Percentiles rank a stretch among this genome's conserved stretches.
Conservation (phyloP, 179 eudicot genomes). For the Nepenthes alata region DNA sequence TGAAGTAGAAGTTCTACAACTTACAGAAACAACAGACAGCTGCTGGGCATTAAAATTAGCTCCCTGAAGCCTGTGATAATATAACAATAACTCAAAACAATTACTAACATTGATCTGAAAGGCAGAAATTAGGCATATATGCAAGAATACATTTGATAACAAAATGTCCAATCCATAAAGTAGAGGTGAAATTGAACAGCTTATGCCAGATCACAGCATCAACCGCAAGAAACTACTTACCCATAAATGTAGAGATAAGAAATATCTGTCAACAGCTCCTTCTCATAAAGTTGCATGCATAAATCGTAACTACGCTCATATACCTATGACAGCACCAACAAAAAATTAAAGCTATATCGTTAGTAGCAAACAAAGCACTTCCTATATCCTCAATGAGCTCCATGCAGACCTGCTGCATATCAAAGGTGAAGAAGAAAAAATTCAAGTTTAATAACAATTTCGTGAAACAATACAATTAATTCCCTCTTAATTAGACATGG, state of each 20-base stretch:
- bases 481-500: no score
- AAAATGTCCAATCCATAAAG: background rate
- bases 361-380: background rate
- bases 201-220: background rate
- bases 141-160: background rate
- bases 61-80: constrained; percentile 53
- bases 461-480: no score
- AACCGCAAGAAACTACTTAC: constrained; percentile 25
- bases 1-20: constrained; percentile 11
- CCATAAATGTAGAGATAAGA: constrained; percentile 83
- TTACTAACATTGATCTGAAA: constrained; percentile 4
- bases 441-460: no score
- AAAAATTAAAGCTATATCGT: background rate
- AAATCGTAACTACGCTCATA: constrained; percentile 76
- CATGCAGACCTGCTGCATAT: no score
- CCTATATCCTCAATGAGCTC: background rate
- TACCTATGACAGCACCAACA: constrained; percentile 36
- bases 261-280: constrained; percentile 70
- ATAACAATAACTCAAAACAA: constrained; percentile 4
- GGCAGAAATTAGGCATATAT: background rate
- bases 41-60: constrained; percentile 77
- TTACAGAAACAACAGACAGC: constrained; percentile 84
- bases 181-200: background rate
- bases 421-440: no score
- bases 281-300: constrained; percentile 82